Evolutionary conservation across 495 filamentous ascomycete species (phyloP).

Genomic region (Penicillium roqueforti): DNA sequence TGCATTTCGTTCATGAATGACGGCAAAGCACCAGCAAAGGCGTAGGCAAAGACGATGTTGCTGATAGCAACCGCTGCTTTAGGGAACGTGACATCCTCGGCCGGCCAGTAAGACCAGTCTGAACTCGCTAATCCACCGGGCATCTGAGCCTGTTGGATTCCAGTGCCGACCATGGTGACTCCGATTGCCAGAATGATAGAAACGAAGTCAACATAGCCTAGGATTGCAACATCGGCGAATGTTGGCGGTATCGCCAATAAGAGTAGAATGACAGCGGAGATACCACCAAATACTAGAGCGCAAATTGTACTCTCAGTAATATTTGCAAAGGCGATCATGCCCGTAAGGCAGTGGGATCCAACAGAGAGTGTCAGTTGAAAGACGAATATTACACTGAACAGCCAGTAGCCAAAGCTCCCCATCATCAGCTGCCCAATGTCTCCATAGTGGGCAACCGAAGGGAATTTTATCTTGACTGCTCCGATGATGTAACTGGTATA

Average conservation of each 20-base stretch:
- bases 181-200: constrained; percentile 65
- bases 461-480: constrained; percentile 63
- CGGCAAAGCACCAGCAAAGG: constrained; percentile 55
- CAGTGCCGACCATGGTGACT: constrained; percentile 63
- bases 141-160: no score
- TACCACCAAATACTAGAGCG: constrained; percentile 57
- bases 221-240: constrained; percentile 53
- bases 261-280: constrained; percentile 58
- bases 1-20: constrained; percentile 73
- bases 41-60: constrained; percentile 67
- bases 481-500: constrained; percentile 71
- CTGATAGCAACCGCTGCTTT: constrained; percentile 55
- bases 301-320: constrained; percentile 59
- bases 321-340: constrained; percentile 62
- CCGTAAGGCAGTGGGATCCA: constrained; percentile 66
- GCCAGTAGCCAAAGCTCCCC: no score
- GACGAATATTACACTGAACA: no score
- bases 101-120: constrained; percentile 30
- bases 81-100: constrained; percentile 33
- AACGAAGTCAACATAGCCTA: constrained; percentile 57
- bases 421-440: no score
- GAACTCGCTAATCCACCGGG: no score
- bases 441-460: no score
- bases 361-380: no score
- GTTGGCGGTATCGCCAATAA: constrained; percentile 56